Percentiles rank a stretch among this genome's conserved stretches.
phyloP scores from a whole-genome alignment of 2,329 filamentous ascomycete genomes.

The Beauveria caledonica region DNA sequence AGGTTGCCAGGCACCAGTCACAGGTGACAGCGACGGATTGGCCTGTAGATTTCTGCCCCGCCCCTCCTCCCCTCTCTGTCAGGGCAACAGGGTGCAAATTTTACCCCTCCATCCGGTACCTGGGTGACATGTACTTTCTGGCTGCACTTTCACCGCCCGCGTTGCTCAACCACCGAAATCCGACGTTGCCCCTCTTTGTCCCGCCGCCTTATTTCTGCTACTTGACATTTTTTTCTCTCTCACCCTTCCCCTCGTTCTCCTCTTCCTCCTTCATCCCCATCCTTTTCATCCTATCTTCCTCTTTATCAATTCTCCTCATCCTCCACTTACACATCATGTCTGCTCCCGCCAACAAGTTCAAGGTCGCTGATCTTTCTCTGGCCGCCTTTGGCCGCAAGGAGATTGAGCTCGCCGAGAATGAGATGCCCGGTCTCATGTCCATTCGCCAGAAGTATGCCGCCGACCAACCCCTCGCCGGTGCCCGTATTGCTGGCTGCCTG shows the following conservation, averaged over 20 bases:
- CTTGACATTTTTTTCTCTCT: conserved; percentile 17
- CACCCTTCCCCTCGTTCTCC: conserved; percentile 16
- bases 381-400: conserved; percentile 98
- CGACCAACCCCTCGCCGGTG: conserved; percentile 90
- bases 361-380: conserved; percentile 96
- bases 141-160: conserved; percentile 5
- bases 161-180: conserved; percentile 3
- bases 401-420: conserved; percentile 93
- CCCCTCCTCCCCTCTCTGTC: not conserved
- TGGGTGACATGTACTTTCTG: not conserved
- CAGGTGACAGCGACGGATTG: not conserved
- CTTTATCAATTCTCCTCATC: conserved; percentile 19
- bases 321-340: conserved; percentile 40
- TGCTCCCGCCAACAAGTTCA: conserved; percentile 88
- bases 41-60: not conserved
- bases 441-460: conserved; percentile 84
- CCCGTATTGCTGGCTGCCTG: conserved; percentile 93
- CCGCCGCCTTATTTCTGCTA: conserved; percentile 5
- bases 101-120: conserved; percentile 8
- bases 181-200: conserved; percentile 9
- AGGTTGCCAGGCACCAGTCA: too few relatives aligned
- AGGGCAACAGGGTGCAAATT: conserved; percentile 2
- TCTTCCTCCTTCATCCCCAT: conserved; percentile 19
- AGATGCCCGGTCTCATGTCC: conserved; percentile 97
- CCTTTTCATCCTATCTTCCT: conserved; percentile 16